phyloP scores from a whole-genome alignment of 2,329 filamentous ascomycete species.

The Fusarium tanahbumbuense region DNA sequence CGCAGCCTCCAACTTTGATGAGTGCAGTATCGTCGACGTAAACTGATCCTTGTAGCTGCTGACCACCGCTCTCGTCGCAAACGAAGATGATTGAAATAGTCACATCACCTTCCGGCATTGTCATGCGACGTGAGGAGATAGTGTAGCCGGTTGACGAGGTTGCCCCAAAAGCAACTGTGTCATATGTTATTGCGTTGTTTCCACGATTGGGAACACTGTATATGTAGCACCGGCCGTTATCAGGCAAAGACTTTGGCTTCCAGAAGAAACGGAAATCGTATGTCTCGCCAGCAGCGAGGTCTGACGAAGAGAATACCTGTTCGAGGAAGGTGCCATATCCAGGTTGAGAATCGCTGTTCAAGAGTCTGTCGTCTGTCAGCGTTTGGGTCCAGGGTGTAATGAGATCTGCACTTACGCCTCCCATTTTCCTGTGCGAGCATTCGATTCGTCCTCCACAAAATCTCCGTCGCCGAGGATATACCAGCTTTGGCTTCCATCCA shows the following conservation, averaged over 20 bases:
- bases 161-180: too few species aligned
- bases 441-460: background rate
- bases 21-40: conserved; percentile 13
- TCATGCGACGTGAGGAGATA: background rate
- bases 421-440: conserved; percentile 3
- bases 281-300: fast-evolving
- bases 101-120: background rate
- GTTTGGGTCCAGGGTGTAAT: fast-evolving
- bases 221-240: background rate
- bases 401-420: background rate
- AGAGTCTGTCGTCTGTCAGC: background rate
- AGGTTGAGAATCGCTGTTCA: fast-evolving
- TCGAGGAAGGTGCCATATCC: fast-evolving
- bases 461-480: too few species aligned
- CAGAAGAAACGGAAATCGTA: conserved; percentile 20
- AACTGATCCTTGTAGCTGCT: background rate
- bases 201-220: too few species aligned
- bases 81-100: background rate
- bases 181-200: too few species aligned
- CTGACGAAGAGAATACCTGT: too few species aligned
- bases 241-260: background rate
- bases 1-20: background rate
- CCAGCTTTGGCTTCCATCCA: too few species aligned
- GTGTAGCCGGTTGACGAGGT: conserved; percentile 13
- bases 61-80: too few species aligned